Conservation (phyloP, 345 rosid genomes). For the Trapa incisa region DNA sequence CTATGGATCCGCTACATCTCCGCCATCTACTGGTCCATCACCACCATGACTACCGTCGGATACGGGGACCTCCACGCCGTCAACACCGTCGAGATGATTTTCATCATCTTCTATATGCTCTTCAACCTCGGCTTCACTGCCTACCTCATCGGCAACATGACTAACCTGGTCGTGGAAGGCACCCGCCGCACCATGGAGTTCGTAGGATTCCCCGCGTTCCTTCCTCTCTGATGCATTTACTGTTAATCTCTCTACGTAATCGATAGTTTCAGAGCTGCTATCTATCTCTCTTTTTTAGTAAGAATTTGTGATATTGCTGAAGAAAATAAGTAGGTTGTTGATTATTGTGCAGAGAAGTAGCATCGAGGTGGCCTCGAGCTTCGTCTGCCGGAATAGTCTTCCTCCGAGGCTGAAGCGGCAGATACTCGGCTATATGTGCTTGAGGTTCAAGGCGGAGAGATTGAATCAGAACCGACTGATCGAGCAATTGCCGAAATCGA, state of each 20-base stretch:
- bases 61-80: slow-evolving; percentile 93
- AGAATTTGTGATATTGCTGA: not conserved
- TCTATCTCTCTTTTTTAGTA: not conserved
- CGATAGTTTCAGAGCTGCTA: not conserved
- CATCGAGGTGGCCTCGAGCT: slow-evolving; percentile 67
- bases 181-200: slow-evolving; percentile 97
- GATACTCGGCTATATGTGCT: slow-evolving; percentile 84
- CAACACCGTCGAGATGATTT: slow-evolving; percentile 68
- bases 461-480: slow-evolving; percentile 72
- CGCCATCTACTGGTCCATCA: slow-evolving; percentile 83
- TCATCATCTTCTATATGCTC: slow-evolving; percentile 72
- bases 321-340: not conserved
- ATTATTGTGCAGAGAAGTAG: slow-evolving; percentile 59
- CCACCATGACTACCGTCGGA: slow-evolving; percentile 96
- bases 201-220: slow-evolving; percentile 23
- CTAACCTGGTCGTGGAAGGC: slow-evolving; percentile 89
- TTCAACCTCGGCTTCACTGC: slow-evolving; percentile 90
- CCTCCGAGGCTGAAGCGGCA: slow-evolving; percentile 70
- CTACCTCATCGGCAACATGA: slow-evolving; percentile 89
- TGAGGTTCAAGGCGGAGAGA: slow-evolving; percentile 84
- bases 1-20: slow-evolving; percentile 63
- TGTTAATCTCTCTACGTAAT: not conserved
- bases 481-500: slow-evolving; percentile 85
- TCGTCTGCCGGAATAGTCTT: slow-evolving; percentile 58
- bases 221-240: not conserved